Base-by-base conservation (phyloP, 2,329 filamentous ascomycete species). In the Colletotrichum tropicicola region DNA sequence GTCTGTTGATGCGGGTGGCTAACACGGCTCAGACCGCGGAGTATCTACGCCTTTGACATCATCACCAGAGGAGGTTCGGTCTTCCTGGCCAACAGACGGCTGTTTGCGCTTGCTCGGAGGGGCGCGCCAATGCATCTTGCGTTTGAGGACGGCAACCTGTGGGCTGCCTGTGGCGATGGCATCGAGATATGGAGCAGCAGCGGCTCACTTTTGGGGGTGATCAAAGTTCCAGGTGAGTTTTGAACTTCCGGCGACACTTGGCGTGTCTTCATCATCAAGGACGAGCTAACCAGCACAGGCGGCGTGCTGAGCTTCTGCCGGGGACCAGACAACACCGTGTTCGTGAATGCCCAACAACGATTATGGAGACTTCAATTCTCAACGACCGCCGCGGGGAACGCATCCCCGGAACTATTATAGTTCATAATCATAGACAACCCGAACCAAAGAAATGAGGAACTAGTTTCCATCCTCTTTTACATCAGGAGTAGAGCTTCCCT, bases 41-140 rank as follows among this genome's bases (percentile, higher is more conserved):
- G 75, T 1, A 80, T 83, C 6, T 86, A 86, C 54, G 82, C 83
- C 0, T 86, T 80, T 56, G 83, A 87, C 69, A 73, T 87, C 6
- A 56, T 77, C 3, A 72, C 59, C 1, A 74, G 75, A 8, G 69
- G 72, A 10, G 76, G 70, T 2, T 73, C 78, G 3, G 77, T 77
- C 0, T 83, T 83, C 54, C 73, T 87, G 10, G 69, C 70, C 1
- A 86, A 87, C 70, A 79, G 79, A 49, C 81, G 84, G 23, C 70
- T 87, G 0, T 88, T 89, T 68, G 81, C 85, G 1, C 83, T 81
- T 65, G 79, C 81, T 1, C 77, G 79, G 32, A 73, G 73, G 0
- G 84, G 84, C 0, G 76, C 82, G 6, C 84, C 86, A 0, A 76
- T 69, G 64, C 77, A 74, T 27, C 76, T 85, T 44, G 73, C 74